Evolutionary conservation across 2,329 filamentous ascomycete species (phyloP).

Genomic region (Clarireedia paspali): DNA sequence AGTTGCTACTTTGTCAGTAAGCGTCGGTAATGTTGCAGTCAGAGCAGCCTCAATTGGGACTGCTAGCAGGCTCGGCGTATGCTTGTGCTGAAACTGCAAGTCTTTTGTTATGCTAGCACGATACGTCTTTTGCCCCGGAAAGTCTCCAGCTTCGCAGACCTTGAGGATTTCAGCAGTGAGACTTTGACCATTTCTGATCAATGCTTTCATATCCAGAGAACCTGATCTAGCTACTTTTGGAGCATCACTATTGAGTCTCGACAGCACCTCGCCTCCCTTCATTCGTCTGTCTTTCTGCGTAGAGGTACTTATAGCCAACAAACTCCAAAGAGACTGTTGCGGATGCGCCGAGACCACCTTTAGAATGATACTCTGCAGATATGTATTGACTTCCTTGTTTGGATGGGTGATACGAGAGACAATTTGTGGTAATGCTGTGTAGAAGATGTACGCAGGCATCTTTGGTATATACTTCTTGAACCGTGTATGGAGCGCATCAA

Average conservation of each 20-base stretch:
- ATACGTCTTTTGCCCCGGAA: conserved; percentile 57
- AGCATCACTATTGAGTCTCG: conserved; percentile 37
- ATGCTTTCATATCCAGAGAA: conserved; percentile 53
- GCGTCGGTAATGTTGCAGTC: conserved; percentile 70
- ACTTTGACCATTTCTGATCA: conserved; percentile 74
- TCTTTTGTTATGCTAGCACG: conserved; percentile 68
- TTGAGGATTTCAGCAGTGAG: conserved; percentile 74
- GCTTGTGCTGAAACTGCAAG: conserved; percentile 76
- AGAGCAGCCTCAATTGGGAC: conserved; percentile 83
- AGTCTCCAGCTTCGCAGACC: conserved; percentile 72
- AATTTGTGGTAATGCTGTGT: conserved; percentile 80
- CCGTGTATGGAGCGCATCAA: conserved; percentile 64
- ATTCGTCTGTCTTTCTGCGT: conserved; percentile 60
- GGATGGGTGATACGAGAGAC: conserved; percentile 92
- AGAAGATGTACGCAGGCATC: conserved; percentile 70
- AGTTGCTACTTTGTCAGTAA: conserved; percentile 62
- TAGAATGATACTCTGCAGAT: conserved; percentile 71
- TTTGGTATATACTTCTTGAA: conserved; percentile 71
- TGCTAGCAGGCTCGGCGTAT: conserved; percentile 75
- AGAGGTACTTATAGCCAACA: conserved; percentile 81
- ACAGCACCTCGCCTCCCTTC: conserved; percentile 45
- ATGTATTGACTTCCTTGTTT: conserved; percentile 67
- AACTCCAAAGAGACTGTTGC: conserved; percentile 83
- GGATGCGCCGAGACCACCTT: conserved; percentile 85
- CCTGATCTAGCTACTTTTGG: conserved; percentile 44